Conservation (phyloP, 2,329 filamentous ascomycete genomes). For the Chaetomium globosum region DNA sequence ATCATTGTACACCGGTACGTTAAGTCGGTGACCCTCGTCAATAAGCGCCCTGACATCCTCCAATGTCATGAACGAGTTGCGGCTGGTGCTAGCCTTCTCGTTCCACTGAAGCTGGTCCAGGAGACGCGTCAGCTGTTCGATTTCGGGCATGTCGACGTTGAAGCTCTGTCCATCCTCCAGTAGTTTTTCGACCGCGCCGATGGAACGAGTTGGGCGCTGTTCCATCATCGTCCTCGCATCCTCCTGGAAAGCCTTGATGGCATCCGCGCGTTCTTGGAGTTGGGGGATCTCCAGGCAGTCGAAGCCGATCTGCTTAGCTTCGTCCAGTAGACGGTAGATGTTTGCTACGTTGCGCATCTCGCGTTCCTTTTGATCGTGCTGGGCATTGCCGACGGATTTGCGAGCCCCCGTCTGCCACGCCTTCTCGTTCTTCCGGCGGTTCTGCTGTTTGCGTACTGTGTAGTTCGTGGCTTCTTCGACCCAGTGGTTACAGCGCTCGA, state of each 20-base stretch:
- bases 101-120: constrained; percentile 89
- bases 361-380: constrained; percentile 76
- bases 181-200: constrained; percentile 81
- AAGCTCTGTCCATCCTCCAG: constrained; percentile 77
- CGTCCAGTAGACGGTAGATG: constrained; percentile 78
- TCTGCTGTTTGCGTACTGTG: constrained; percentile 96
- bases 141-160: constrained; percentile 56
- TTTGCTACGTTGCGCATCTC: constrained; percentile 88
- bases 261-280: constrained; percentile 80
- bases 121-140: constrained; percentile 67
- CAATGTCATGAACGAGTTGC: constrained; percentile 68
- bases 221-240: constrained; percentile 72
- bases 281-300: constrained; percentile 88
- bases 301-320: constrained; percentile 86
- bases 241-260: constrained; percentile 81
- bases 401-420: constrained; percentile 74
- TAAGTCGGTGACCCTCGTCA: constrained; percentile 72
- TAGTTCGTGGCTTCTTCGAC: constrained; percentile 96
- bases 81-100: constrained; percentile 68
- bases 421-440: constrained; percentile 92
- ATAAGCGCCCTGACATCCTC: constrained; percentile 80
- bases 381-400: constrained; percentile 62
- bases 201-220: constrained; percentile 64
- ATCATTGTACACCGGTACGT: constrained; percentile 78
- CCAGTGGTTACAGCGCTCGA: constrained; percentile 96